Evolutionary conservation across 176 grass and related monocot species (phyloP).

Genomic region (Lolium rigidum): DNA sequence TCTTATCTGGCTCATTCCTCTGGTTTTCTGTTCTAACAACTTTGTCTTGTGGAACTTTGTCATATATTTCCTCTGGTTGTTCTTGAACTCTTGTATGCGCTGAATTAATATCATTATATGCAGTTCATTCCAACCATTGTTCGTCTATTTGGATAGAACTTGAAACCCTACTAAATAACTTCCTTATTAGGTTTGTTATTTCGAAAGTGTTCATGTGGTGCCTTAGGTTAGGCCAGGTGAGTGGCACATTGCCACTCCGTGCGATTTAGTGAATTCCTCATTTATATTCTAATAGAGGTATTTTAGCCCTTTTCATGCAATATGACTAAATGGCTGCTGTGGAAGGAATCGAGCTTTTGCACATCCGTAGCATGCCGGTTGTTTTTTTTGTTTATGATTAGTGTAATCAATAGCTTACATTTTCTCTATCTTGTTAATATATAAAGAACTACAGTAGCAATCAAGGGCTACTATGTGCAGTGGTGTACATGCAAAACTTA

Average conservation of each 20-base stretch:
- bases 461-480: background rate
- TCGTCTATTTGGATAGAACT: constrained; percentile 6
- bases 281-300: background rate
- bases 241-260: background rate
- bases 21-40: background rate
- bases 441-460: background rate
- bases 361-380: background rate
- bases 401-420: background rate
- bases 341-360: background rate
- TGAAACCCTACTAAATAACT: background rate
- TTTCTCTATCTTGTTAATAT: constrained; percentile 1
- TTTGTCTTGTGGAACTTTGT: background rate
- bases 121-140: background rate
- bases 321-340: constrained; percentile 11
- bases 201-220: background rate
- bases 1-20: background rate
- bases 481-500: background rate
- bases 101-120: background rate
- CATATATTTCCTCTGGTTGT: background rate
- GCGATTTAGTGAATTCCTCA: background rate
- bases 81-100: constrained; percentile 4
- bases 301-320: background rate
- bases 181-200: background rate
- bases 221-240: background rate
- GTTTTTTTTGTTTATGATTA: background rate